Base-by-base conservation (phyloP, 2,329 filamentous ascomycete species). In the Thermothelomyces thermophilus region DNA sequence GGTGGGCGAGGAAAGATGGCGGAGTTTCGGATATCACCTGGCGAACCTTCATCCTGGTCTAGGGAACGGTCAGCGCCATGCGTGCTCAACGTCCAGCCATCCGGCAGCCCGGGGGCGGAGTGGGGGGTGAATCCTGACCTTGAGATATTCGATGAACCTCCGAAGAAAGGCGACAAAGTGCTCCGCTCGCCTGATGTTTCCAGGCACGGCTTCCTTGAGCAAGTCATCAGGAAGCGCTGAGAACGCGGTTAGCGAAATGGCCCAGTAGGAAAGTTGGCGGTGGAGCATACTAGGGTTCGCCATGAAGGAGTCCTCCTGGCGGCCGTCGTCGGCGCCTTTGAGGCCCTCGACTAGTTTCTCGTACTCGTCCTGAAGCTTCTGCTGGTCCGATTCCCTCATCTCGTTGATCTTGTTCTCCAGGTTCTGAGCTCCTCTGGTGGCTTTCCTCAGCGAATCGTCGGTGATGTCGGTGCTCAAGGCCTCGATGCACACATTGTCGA, bases 401-500 rank as follows among this genome's bases (percentile, higher is more conserved):
- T 97, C 89, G 4, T 80, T 79, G 58, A 98, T 96, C 64, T 86
- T 95, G 26, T 81, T 82, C 64, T 98, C 93, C 1, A 98, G 74
- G 58, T 95, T 97, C 57, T 85, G 85, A 11, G 91, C 94, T 5
- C 93, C 93, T 57, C 90, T 79, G 1, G 90, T 90, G 17, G 93
- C 93, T 69, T 89, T 95, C 19, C 90, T 82, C 46, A 98, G 68
- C 0, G 91, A 96, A 59, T 97, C 93, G 64, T 98, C 90, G 0
- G 91, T 97, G 50, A 98, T 80, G 62, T 98, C 93, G 36, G 95
- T 97, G 63, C 93, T 98, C 11, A 97, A 73, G 2, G 93, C 91
- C 64, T 98, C 93, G 58, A 98, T 98, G 66, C 94, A 98, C 52
- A 98, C 93, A 64, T 98, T 98, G 75, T 98, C 93, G 60, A 98